A percentile compares a stretch with the other conserved stretches of the same genome.
Conservation (phyloP, 441 rosid genomes). For the Croton laevigatus region DNA sequence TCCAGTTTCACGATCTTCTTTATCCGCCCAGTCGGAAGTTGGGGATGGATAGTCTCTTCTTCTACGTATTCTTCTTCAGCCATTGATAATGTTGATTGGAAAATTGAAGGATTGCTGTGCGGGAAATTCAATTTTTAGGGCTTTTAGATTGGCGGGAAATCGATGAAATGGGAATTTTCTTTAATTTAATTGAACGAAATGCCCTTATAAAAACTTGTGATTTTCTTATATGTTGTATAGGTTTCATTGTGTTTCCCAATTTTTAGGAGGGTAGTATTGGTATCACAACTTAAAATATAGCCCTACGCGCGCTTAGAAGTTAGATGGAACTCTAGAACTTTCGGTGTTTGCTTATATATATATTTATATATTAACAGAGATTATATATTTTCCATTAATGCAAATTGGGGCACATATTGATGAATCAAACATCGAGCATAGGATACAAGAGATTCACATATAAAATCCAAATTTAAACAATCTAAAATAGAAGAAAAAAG, state of each 20-base stretch:
- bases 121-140: not conserved
- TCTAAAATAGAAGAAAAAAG: too few relatives aligned
- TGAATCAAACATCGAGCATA: too few relatives aligned
- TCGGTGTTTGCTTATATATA: too few relatives aligned
- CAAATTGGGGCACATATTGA: too few relatives aligned
- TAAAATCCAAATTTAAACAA: too few relatives aligned
- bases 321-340: too few relatives aligned
- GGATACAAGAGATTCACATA: too few relatives aligned
- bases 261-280: not conserved
- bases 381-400: too few relatives aligned
- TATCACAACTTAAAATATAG: too few relatives aligned
- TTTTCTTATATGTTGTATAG: not conserved
- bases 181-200: not conserved
- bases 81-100: conserved; percentile 31
- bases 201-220: not conserved
- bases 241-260: not conserved
- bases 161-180: not conserved
- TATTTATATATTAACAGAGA: too few relatives aligned
- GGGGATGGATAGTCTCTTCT: conserved; percentile 33
- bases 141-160: conserved; percentile 12
- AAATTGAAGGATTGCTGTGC: too few relatives aligned
- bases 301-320: not conserved
- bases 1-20: conserved; percentile 84
- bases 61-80: conserved; percentile 48
- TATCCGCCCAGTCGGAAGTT: conserved; percentile 63